A percentile compares a stretch with the other conserved stretches of the same genome.
These are phyloP conservation scores for Earliella scabrosa DNA, from an alignment of 1,284 basidiomycete genomes.

Conservation along the genomic window DNA sequence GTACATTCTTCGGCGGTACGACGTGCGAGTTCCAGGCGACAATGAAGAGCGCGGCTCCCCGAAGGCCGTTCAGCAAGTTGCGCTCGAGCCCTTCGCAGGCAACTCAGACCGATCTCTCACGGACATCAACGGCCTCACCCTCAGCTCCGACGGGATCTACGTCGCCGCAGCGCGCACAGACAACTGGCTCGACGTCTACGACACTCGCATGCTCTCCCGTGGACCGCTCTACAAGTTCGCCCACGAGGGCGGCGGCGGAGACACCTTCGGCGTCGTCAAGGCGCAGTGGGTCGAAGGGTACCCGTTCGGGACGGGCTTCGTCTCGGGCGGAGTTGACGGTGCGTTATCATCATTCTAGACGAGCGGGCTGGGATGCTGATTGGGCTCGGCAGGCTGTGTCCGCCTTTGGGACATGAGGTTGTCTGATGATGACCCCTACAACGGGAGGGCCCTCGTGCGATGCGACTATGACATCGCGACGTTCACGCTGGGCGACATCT, in stretches of 20 bases:
- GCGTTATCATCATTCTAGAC: too few relatives aligned
- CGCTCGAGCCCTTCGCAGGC: slow-evolving; percentile 38
- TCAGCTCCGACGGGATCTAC: slow-evolving; percentile 65
- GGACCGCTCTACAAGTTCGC: slow-evolving; percentile 50
- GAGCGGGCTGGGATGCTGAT: slow-evolving; percentile 9
- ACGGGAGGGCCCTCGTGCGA: slow-evolving; percentile 55
- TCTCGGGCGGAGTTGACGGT: slow-evolving; percentile 73
- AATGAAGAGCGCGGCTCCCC: slow-evolving; percentile 30
- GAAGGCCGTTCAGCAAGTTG: slow-evolving; percentile 30
- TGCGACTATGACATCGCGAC: slow-evolving; percentile 58
- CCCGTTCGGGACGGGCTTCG: slow-evolving; percentile 47
- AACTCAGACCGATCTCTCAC: slow-evolving; percentile 21
- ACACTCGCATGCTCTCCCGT: slow-evolving; percentile 54
- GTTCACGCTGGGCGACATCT: slow-evolving; percentile 62
- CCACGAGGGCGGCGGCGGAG: slow-evolving; percentile 41
- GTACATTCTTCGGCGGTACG: slow-evolving; percentile 57
- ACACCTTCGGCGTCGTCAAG: slow-evolving; percentile 55
- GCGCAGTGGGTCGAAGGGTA: slow-evolving; percentile 58
- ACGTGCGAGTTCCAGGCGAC: too few relatives aligned
- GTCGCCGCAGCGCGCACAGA: slow-evolving; percentile 65
- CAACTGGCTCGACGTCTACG: slow-evolving; percentile 64
- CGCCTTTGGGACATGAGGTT: slow-evolving; percentile 64
- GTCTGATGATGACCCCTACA: slow-evolving; percentile 40
- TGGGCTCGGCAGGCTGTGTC: slow-evolving; percentile 54
- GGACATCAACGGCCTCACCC: slow-evolving; percentile 55